phyloP scores from a whole-genome alignment of 805 yeast genomes.

The Ogataea chonburiensis region DNA sequence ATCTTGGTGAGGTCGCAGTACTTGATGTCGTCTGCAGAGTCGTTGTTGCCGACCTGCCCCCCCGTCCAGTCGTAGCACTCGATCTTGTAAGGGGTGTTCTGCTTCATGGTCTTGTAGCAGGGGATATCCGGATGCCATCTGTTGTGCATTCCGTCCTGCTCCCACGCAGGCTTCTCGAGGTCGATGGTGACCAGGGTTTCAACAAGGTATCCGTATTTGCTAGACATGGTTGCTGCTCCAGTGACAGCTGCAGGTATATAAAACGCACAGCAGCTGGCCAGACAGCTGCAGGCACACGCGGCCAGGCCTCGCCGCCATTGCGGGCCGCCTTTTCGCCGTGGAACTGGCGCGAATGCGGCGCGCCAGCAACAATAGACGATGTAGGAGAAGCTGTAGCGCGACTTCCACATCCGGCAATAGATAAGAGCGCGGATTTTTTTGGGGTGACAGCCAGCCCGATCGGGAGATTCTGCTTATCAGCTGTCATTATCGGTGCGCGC shows the following conservation, averaged over 20 bases:
- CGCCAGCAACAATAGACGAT: no score
- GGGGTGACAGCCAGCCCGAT: no score
- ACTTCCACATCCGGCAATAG: no score
- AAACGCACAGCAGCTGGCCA: no score
- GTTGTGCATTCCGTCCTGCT: conserved; percentile 48
- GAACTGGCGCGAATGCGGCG: no score
- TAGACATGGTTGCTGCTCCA: conserved; percentile 6
- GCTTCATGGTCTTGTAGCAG: conserved; percentile 37
- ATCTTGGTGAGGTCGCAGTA: conserved; percentile 44
- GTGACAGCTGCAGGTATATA: conserved; percentile 1
- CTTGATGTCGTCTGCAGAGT: conserved; percentile 47
- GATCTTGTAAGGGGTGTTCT: conserved; percentile 44
- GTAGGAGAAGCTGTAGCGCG: no score
- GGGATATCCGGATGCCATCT: conserved; percentile 57
- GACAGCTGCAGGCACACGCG: neutral
- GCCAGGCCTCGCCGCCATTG: neutral
- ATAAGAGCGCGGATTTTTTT: no score
- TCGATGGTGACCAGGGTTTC: conserved; percentile 42
- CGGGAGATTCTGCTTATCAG: no score
- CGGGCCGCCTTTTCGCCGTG: no score
- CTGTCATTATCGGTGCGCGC: no score
- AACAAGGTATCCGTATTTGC: conserved; percentile 28
- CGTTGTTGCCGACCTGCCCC: conserved; percentile 47
- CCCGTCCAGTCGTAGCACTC: conserved; percentile 59
- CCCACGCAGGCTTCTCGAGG: conserved; percentile 43